phyloP scores from a whole-genome alignment of 164 flowering plant genomes.

The Saururus chinensis region DNA sequence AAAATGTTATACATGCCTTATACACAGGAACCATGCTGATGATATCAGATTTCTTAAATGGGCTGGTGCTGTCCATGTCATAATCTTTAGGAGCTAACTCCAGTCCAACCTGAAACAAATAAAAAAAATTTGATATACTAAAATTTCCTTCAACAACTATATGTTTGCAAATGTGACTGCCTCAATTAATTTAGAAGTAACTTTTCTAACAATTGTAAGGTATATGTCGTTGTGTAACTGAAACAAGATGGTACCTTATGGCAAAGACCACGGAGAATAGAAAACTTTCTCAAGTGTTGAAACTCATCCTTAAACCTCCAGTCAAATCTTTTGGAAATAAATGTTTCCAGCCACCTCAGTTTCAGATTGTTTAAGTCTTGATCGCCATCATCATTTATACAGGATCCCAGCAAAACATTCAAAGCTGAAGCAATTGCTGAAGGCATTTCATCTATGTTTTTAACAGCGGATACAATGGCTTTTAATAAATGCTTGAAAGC shows the following conservation, averaged over 20 bases:
- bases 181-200: too few species aligned
- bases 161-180: too few species aligned
- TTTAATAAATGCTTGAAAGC: slow-evolving; percentile 74
- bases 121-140: background rate
- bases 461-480: slow-evolving; percentile 58
- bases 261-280: slow-evolving; percentile 82
- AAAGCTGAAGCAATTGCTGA: slow-evolving; percentile 58
- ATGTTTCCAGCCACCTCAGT: slow-evolving; percentile 46
- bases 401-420: slow-evolving; percentile 63
- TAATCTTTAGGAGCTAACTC: slow-evolving; percentile 77
- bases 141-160: too few species aligned
- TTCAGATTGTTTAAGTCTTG: slow-evolving; percentile 27
- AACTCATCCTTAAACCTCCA: slow-evolving; percentile 65
- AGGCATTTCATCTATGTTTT: slow-evolving; percentile 33
- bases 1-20: slow-evolving; percentile 28
- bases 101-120: slow-evolving; percentile 57
- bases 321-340: slow-evolving; percentile 50
- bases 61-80: slow-evolving; percentile 52
- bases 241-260: slow-evolving; percentile 46
- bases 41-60: slow-evolving; percentile 53
- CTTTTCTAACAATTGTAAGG: too few species aligned
- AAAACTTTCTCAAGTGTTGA: slow-evolving; percentile 56
- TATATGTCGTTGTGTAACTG: background rate
- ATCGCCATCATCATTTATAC: slow-evolving; percentile 18
- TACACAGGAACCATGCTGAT: slow-evolving; percentile 78